Conservation (phyloP, 2,329 filamentous ascomycete genomes). For the Penicillium sp. region DNA sequence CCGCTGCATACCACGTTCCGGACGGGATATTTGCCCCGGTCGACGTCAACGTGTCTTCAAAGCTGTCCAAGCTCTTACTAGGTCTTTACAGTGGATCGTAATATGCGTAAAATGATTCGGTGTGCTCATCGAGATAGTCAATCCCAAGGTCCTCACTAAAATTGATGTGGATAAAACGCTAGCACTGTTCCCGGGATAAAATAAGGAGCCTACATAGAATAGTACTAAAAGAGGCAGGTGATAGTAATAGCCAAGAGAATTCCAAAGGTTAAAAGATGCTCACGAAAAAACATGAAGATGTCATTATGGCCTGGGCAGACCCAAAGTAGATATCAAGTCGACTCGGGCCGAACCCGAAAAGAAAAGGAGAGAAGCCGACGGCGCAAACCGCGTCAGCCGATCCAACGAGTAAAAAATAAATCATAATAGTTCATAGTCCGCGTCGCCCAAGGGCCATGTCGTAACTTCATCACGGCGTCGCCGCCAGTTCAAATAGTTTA, state of each 20-base stretch:
- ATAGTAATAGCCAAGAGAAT: background rate
- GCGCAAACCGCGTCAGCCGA: background rate
- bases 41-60: background rate
- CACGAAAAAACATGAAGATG: background rate
- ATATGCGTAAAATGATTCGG: conserved; percentile 10
- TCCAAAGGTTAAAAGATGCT: background rate
- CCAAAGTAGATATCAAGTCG: background rate
- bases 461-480: conserved; percentile 13
- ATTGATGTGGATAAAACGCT: conserved; percentile 5
- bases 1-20: background rate
- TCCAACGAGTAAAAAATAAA: conserved; percentile 1
- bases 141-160: conserved; percentile 21
- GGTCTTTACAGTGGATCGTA: conserved; percentile 3
- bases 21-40: background rate
- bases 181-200: background rate
- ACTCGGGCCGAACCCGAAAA: background rate
- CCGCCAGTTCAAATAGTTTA: conserved; percentile 14
- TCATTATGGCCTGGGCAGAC: background rate
- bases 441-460: background rate
- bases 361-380: background rate
- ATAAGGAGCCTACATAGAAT: too few species aligned
- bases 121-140: conserved; percentile 2
- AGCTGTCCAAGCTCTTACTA: conserved; percentile 3
- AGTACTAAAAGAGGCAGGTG: background rate
- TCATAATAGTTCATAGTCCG: background rate